Conservation (phyloP, 73 alveolate genomes). For the Paramecium tetraurelia region DNA sequence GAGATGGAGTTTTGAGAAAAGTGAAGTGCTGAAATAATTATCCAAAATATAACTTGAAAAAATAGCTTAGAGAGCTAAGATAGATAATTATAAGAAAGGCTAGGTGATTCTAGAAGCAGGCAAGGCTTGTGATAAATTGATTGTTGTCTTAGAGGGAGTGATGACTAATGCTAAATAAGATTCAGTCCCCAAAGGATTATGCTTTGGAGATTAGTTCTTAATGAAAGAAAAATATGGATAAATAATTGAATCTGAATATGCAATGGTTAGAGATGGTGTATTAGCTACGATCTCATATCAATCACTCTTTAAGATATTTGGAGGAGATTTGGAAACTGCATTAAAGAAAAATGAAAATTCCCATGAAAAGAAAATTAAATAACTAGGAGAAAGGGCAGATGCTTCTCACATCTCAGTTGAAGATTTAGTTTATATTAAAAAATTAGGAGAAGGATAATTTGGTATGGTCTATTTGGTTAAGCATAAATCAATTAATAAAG, state of each 20-base stretch:
- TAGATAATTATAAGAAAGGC: constrained; percentile 57
- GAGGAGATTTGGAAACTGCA: constrained; percentile 56
- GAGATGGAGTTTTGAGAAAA: constrained; percentile 68
- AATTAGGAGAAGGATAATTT: constrained; percentile 69
- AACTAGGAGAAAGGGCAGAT: constrained; percentile 52
- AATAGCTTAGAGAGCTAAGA: constrained; percentile 58
- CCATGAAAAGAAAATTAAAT: constrained; percentile 48
- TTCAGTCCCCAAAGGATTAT: constrained; percentile 2
- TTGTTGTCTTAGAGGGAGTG: constrained; percentile 61
- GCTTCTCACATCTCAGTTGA: constrained; percentile 58
- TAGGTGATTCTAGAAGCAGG: constrained; percentile 46
- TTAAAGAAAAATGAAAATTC: constrained; percentile 57
- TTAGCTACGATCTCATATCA: neutral
- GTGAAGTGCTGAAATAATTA: constrained; percentile 46
- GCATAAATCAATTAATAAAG: constrained; percentile 51
- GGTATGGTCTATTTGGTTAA: constrained; percentile 68
- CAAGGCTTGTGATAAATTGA: constrained; percentile 48
- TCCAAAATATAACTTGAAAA: constrained; percentile 63
- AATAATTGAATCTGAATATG: constrained; percentile 3
- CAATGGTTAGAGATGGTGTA: constrained; percentile 56
- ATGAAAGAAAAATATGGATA: constrained; percentile 15
- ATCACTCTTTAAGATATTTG: constrained; percentile 32
- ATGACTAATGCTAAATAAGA: constrained; percentile 38
- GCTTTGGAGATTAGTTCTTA: constrained; percentile 45
- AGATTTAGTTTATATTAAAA: constrained; percentile 18